Evolutionary conservation across 2,329 filamentous ascomycete species (phyloP), one percentile per base, ranked within the genome.

Genomic region (Zarea fungicola): DNA sequence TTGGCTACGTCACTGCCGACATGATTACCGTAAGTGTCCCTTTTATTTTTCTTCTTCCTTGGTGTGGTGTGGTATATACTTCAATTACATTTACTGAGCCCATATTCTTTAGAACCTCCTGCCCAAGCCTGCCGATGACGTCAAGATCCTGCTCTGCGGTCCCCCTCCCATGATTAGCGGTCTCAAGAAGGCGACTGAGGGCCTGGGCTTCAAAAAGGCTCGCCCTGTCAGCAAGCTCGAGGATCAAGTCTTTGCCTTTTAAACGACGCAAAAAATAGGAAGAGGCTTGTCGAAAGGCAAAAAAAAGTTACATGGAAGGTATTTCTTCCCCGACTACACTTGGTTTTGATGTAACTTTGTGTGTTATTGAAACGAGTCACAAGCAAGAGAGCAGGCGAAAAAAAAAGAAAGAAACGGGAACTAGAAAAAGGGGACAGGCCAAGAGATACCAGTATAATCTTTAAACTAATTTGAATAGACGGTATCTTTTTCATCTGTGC

Each of bases 231-330:
- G 91, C 83, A 97, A 97, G 81, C 83, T 97, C 47, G 87, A 92
- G 66, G 93, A 99, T 69, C 93, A 97, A 71, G 89, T 99, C 58
- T 99, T 99, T 75, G 90, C 89, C 64, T 99, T 99, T 73, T 73
- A 70, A 64, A 48, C 23, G 16, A 3, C 32, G 41, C 32, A 39
- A 19, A 5, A 4, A n/a, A n/a, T n/a, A n/a, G n/a, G 23, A 32
- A 36, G 21, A 11, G 13, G n/a, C 13, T 25, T 40, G 22, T 25
- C 25, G 5, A 28, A 29, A 37, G n/a, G n/a, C n/a, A 3, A 35
- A 26, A 8, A 26, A 26, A 25, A 4, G 21, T 9, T 28, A 13
- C 29, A 16, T 37, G 18, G 23, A 21, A 45, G 19, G 16, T 45
- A 22, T 45, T 16, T 31, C 21, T 36, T 21, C n/a, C n/a, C n/a